phyloP scores from a whole-genome alignment of 768 basidiomycete genomes.

The Russula foetens region DNA sequence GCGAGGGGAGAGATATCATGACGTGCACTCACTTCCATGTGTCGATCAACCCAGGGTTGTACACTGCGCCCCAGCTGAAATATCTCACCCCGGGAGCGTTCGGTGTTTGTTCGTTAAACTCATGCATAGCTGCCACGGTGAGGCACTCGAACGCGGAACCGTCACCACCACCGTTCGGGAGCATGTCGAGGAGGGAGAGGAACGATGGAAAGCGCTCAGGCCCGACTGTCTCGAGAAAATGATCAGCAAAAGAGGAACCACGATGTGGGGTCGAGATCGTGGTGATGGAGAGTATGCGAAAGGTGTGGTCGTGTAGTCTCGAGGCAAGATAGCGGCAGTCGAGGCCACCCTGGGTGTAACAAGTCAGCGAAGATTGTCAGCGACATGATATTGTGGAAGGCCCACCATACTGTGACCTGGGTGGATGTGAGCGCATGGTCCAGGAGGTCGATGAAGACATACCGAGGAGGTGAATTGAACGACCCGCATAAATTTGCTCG shows the following conservation, averaged over 20 bases:
- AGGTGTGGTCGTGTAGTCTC: constrained; percentile 66
- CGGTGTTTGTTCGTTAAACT: constrained; percentile 82
- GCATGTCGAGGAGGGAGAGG: constrained; percentile 66
- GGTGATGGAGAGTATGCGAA: constrained; percentile 79
- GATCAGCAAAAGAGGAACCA: constrained; percentile 89
- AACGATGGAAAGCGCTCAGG: constrained; percentile 57
- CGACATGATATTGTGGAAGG: not conserved
- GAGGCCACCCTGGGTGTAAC: constrained; percentile 67
- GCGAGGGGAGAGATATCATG: not conserved
- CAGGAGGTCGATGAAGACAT: constrained; percentile 16
- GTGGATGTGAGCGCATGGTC: not conserved
- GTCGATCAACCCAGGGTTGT: constrained; percentile 84
- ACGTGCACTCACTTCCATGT: constrained; percentile 56
- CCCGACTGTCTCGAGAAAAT: constrained; percentile 73
- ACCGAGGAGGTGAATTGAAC: constrained; percentile 84
- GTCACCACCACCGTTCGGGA: constrained; percentile 90
- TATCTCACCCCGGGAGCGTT: constrained; percentile 76
- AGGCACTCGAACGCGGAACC: constrained; percentile 90
- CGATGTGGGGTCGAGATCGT: constrained; percentile 94
- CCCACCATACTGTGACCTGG: constrained; percentile 71
- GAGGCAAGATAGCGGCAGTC: constrained; percentile 89
- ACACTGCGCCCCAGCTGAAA: constrained; percentile 92
- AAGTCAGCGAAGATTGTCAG: constrained; percentile 9
- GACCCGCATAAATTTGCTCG: constrained; percentile 69
- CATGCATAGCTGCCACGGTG: constrained; percentile 75